Evolutionary conservation across 306 rosid genomes (phyloP).

Genomic region (Senna siamea): DNA sequence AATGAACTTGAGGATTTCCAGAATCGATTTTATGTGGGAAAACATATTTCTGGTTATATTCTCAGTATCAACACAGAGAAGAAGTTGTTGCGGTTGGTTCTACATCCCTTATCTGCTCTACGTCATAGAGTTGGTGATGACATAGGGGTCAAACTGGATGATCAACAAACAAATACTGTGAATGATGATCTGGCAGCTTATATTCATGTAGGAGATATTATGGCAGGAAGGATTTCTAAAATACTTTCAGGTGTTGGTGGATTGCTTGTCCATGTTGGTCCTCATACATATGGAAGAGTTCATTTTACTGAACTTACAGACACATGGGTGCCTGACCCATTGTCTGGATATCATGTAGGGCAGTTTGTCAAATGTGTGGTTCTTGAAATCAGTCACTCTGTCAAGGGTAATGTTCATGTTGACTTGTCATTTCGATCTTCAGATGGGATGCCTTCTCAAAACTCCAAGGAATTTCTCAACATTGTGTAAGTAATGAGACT

Average conservation of each 20-base stretch:
- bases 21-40: constrained; percentile 68
- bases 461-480: constrained; percentile 40
- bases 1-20: constrained; percentile 69
- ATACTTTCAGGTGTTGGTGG: constrained; percentile 84
- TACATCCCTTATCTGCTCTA: constrained; percentile 40
- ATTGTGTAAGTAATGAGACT: constrained; percentile 49
- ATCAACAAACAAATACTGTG: constrained; percentile 34
- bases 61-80: constrained; percentile 62
- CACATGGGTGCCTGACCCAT: constrained; percentile 69
- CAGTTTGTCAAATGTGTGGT: constrained; percentile 85
- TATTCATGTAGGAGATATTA: constrained; percentile 64
- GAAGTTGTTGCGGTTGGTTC: constrained; percentile 68
- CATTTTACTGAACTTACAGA: constrained; percentile 79
- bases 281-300: constrained; percentile 74
- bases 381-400: constrained; percentile 61
- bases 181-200: constrained; percentile 49
- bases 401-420: constrained; percentile 65
- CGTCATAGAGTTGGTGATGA: constrained; percentile 36
- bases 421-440: constrained; percentile 77
- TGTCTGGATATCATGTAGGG: constrained; percentile 80
- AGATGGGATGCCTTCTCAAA: constrained; percentile 41
- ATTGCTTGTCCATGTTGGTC: constrained; percentile 78
- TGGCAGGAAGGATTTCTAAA: constrained; percentile 84
- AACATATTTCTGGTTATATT: constrained; percentile 63
- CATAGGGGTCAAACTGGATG: constrained; percentile 35